Conservation (phyloP, 2,329 filamentous ascomycete species). For the Fusarium liriodendri region DNA sequence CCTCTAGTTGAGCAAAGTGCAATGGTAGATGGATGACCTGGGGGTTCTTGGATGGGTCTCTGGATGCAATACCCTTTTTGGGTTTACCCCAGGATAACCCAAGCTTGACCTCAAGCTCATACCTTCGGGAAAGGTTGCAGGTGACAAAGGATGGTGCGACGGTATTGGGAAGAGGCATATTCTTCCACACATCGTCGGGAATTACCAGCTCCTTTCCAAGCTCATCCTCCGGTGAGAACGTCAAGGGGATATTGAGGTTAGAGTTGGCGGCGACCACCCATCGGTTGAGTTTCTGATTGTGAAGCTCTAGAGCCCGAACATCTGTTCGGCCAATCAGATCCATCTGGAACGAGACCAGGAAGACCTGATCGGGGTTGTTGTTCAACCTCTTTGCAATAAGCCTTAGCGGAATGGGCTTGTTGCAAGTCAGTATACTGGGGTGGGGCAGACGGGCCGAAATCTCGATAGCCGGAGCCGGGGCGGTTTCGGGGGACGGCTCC, state of each 20-base stretch:
- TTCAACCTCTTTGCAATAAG: slow-evolving; percentile 83
- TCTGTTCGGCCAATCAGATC: slow-evolving; percentile 83
- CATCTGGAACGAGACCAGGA: slow-evolving; percentile 83
- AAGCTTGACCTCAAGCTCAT: slow-evolving; percentile 85
- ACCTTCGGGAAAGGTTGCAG: slow-evolving; percentile 86
- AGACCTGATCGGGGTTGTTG: slow-evolving; percentile 75
- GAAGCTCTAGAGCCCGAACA: slow-evolving; percentile 81
- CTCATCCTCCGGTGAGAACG: slow-evolving; percentile 63
- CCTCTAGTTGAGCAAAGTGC: slow-evolving; percentile 76
- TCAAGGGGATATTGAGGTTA: slow-evolving; percentile 78
- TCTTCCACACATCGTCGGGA: slow-evolving; percentile 78
- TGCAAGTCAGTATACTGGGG: slow-evolving; percentile 89
- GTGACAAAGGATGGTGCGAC: slow-evolving; percentile 88
- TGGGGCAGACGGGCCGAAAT: slow-evolving; percentile 83
- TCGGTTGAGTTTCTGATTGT: slow-evolving; percentile 74
- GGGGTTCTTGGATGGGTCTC: slow-evolving; percentile 51
- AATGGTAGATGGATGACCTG: slow-evolving; percentile 84
- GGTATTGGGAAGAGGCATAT: slow-evolving; percentile 80
- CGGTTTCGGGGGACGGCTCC: slow-evolving; percentile 45
- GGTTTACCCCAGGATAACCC: slow-evolving; percentile 80
- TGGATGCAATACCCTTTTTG: slow-evolving; percentile 46
- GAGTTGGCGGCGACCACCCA: slow-evolving; percentile 81
- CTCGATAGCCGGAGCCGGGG: slow-evolving; percentile 75
- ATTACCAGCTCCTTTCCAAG: slow-evolving; percentile 76
- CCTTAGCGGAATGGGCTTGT: slow-evolving; percentile 83